Evolutionary conservation across 2,329 filamentous ascomycete species (phyloP).

Genomic region (Lasiodiplodia gonubiensis): DNA sequence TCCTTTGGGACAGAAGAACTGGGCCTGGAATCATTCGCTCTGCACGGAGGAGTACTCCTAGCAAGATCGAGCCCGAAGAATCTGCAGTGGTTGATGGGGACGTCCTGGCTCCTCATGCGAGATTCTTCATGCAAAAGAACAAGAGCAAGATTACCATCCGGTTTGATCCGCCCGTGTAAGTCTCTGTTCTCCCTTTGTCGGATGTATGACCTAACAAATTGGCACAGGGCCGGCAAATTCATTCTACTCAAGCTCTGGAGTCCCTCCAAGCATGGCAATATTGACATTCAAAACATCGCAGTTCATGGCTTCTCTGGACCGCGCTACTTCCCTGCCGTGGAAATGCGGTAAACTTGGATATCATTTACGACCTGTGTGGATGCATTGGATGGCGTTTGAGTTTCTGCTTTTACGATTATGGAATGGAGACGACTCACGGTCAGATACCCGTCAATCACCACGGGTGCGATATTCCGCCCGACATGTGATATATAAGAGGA

Average conservation of each 20-base stretch:
- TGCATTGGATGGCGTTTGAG: constrained; percentile 6
- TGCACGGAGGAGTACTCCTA: constrained; percentile 40
- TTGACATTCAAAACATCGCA: constrained; percentile 87
- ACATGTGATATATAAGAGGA: not conserved
- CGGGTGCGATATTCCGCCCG: not conserved
- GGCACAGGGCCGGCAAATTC: constrained; percentile 71
- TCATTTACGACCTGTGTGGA: not conserved
- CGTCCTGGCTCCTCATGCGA: constrained; percentile 73
- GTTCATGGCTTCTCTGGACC: constrained; percentile 85
- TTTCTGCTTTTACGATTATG: not conserved
- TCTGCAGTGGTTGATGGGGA: constrained; percentile 35
- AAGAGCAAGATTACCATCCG: constrained; percentile 86
- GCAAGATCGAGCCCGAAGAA: constrained; percentile 41
- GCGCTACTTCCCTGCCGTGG: constrained; percentile 76
- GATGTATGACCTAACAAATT: constrained; percentile 1
- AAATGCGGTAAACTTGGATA: constrained; percentile 56
- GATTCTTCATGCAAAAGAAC: constrained; percentile 81
- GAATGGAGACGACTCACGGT: not conserved
- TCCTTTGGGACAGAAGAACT: constrained; percentile 43
- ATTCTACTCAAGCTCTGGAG: constrained; percentile 92
- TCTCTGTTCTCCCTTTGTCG: constrained; percentile 29
- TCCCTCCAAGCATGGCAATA: constrained; percentile 74
- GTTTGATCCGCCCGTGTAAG: constrained; percentile 77
- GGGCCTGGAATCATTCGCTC: constrained; percentile 33
- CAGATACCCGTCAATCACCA: constrained; percentile 13